phyloP scores from a whole-genome alignment of 1,139 yeast genomes.

The Hanseniaspora uvarum region DNA sequence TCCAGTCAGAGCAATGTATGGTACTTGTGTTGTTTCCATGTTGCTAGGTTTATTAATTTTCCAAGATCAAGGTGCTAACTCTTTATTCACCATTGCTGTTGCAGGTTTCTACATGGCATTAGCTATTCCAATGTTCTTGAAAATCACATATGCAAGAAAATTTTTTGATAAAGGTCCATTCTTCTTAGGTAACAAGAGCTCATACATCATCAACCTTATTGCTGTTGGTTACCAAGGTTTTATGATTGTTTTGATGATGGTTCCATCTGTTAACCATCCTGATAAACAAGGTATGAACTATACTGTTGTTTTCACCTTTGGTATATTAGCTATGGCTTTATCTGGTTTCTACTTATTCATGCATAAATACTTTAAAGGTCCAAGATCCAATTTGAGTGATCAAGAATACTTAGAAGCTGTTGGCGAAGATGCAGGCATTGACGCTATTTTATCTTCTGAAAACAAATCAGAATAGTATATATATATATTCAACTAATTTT shows the following conservation, averaged over 20 bases:
- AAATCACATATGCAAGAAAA: conserved; percentile 39
- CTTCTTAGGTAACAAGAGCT: conserved; percentile 43
- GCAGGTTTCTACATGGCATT: conserved; percentile 56
- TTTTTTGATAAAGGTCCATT: conserved; percentile 56
- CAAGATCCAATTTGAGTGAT: conserved; percentile 31
- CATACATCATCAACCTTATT: conserved; percentile 37
- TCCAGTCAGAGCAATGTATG: conserved; percentile 52
- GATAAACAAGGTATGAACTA: conserved; percentile 45
- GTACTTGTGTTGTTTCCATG: conserved; percentile 41
- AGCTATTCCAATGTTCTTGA: conserved; percentile 48
- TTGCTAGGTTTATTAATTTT: conserved; percentile 49
- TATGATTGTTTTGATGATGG: conserved; percentile 40
- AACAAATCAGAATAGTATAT: conserved; percentile 21
- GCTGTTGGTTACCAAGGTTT: conserved; percentile 33
- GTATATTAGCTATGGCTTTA: conserved; percentile 40
- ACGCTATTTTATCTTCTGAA: conserved; percentile 22
- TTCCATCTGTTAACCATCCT: conserved; percentile 38
- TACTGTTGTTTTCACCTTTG: conserved; percentile 47
- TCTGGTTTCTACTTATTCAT: conserved; percentile 41
- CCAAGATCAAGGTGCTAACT: conserved; percentile 50
- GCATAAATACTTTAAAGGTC: conserved; percentile 42
- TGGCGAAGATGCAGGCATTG: conserved; percentile 26
- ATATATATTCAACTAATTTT: no score
- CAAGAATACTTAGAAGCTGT: conserved; percentile 25
- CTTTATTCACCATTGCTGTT: conserved; percentile 48